These are phyloP conservation scores for Apiospora saccharicola DNA, from an alignment of 2,329 filamentous ascomycete genomes.

Conservation along the genomic window DNA sequence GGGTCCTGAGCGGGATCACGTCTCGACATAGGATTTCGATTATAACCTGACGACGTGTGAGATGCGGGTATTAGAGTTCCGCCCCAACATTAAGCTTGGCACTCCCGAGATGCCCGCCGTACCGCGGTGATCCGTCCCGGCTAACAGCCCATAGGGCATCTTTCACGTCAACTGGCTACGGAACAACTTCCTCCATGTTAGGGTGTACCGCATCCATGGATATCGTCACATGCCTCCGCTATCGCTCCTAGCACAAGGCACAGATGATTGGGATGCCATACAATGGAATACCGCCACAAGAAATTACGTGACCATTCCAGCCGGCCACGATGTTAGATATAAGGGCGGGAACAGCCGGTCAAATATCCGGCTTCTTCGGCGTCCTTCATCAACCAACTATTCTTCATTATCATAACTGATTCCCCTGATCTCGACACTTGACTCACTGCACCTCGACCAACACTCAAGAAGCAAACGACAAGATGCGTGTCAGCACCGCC, in stretches of 20 bases:
- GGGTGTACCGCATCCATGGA: not conserved
- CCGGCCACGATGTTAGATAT: not conserved
- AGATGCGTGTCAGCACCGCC: slow-evolving; percentile 14
- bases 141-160: not conserved
- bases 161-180: not conserved
- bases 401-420: not conserved
- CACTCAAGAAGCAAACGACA: not conserved
- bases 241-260: not conserved
- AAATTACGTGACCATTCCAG: not conserved
- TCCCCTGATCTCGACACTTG: not conserved
- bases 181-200: not conserved
- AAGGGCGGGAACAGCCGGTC: not conserved
- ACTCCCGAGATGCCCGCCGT: not conserved
- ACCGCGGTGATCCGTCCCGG: not conserved
- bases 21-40: not conserved
- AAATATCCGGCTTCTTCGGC: not conserved
- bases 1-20: not conserved
- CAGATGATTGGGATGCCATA: not conserved
- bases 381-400: not conserved
- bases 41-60: not conserved
- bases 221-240: not conserved
- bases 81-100: slow-evolving; percentile 2
- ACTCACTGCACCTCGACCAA: not conserved
- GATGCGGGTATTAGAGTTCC: not conserved
- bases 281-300: not conserved